Evolutionary conservation across 139 green algal species (phyloP).

Genomic region (Chlorella sp.): DNA sequence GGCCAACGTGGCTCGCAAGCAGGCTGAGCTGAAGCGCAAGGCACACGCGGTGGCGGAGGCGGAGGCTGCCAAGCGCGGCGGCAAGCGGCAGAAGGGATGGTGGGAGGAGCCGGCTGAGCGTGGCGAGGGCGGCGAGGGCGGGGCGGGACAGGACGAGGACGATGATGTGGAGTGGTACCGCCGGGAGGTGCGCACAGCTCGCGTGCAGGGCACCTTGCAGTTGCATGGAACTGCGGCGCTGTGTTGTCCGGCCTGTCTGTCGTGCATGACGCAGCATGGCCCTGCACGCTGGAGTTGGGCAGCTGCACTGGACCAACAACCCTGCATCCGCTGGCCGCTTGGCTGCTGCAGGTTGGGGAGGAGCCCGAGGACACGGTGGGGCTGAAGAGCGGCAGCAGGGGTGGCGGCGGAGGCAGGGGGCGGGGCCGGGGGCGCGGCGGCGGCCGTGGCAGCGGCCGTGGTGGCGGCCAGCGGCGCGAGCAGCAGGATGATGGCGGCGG

Average conservation of each 20-base stretch:
- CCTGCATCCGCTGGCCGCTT: not conserved
- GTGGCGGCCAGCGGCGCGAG: not conserved
- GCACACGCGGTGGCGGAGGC: constrained; percentile 7
- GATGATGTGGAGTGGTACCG: constrained; percentile 75
- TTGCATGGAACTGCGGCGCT: too few relatives aligned
- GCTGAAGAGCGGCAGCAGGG: not conserved
- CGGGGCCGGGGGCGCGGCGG: not conserved
- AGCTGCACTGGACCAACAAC: not conserved
- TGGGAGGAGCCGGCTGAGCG: constrained; percentile 34
- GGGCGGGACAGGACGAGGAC: constrained; percentile 54
- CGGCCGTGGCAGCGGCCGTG: not conserved
- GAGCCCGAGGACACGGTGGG: constrained; percentile 67
- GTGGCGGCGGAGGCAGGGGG: not conserved
- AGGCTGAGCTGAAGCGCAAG: constrained; percentile 61
- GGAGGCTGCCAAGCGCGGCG: constrained; percentile 4
- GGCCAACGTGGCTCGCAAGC: constrained; percentile 74
- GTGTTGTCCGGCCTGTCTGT: too few relatives aligned
- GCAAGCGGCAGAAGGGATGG: constrained; percentile 36
- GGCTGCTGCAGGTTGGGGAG: constrained; percentile 57
- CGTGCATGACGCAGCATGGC: too few relatives aligned
- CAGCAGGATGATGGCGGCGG: not conserved
- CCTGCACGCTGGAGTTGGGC: not conserved
- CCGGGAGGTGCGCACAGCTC: constrained; percentile 46
- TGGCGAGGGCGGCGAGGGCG: not conserved
- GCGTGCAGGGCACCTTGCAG: too few relatives aligned